A percentile compares a stretch with the other conserved stretches of the same genome.
phyloP scores from a whole-genome alignment of 2,329 filamentous ascomycete genomes.

The Monosporascus ibericus region DNA sequence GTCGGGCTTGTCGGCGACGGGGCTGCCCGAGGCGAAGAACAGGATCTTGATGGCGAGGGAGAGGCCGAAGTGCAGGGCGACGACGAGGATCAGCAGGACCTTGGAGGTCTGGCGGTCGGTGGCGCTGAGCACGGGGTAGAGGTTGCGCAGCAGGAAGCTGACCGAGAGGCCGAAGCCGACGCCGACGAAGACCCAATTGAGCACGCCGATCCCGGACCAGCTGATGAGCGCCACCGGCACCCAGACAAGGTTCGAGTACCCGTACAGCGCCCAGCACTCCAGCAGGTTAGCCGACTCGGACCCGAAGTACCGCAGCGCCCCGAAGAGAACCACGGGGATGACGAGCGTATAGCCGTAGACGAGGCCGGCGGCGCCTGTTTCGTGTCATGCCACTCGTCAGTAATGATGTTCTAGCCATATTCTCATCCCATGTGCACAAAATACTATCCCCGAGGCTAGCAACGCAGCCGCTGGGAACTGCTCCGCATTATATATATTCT shows the following conservation, averaged over 20 bases:
- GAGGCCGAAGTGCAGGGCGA: slow-evolving; percentile 81
- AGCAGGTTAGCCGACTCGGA: slow-evolving; percentile 88
- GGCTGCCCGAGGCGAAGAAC: slow-evolving; percentile 83
- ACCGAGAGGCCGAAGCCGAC: slow-evolving; percentile 80
- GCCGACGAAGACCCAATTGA: slow-evolving; percentile 92
- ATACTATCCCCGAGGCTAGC: too few species aligned
- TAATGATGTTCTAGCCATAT: too few species aligned
- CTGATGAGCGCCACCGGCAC: slow-evolving; percentile 88
- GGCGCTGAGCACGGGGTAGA: slow-evolving; percentile 86
- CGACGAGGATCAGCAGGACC: slow-evolving; percentile 75
- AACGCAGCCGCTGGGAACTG: too few species aligned
- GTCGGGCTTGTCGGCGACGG: slow-evolving; percentile 32
- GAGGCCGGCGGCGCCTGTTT: slow-evolving; percentile 72
- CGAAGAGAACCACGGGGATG: slow-evolving; percentile 80
- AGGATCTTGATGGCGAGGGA: slow-evolving; percentile 92
- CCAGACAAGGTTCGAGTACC: slow-evolving; percentile 96
- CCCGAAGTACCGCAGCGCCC: slow-evolving; percentile 88
- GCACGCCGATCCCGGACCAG: slow-evolving; percentile 76
- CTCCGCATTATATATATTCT: slow-evolving; percentile 1
- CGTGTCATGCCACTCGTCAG: too few species aligned
- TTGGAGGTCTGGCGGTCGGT: slow-evolving; percentile 91
- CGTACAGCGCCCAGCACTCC: slow-evolving; percentile 93
- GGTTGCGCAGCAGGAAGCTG: slow-evolving; percentile 75
- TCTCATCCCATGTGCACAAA: too few species aligned
- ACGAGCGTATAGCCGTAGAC: slow-evolving; percentile 93